Evolutionary conservation across 108 stramenopile genomes (phyloP), one percentile per base, ranked within the genome.

Genomic region (Poteriospumella lacustris): DNA sequence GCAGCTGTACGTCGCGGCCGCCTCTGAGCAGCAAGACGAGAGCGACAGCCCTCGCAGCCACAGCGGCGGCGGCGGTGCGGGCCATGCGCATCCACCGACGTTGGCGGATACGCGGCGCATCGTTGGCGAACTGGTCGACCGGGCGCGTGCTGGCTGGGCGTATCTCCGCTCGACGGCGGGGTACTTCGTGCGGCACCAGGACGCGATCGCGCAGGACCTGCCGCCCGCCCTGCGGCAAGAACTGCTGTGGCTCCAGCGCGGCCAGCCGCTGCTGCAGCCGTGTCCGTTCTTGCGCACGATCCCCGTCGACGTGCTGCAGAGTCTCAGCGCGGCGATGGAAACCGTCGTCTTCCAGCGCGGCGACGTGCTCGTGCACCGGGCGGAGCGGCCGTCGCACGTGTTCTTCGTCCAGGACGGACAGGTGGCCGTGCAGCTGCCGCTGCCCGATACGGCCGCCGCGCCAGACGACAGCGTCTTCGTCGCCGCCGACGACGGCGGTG

Each of bases 221-320:
- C 87, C 87, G 31, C 68, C 76, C 68, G 69, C 84, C 9, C 82
- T 87, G 0, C 84, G 80, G 68, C 81, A 75, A 42, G 59, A 75
- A 12, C 62, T 82, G 2, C 68, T 68, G 2, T 78, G 76, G 26
- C 44, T 77, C 52, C 42, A 67, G n/a, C n/a, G n/a, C n/a, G 19
- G 72, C 81, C 52, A 19, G 39, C 42, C 38, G 64, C 36, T 82
- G 78, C 44, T 89, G 9, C 58, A 42, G 2, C 42, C 78, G 28
- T 87, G 87, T 36, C 87, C 85, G 0, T 85, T 86, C 60, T 89
- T 89, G 39, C 83, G 86, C 70, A 85, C 80, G 33, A 86, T 81
- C 58, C 40, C 58, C n/a, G 43, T 72, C 58, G 85, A 82, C 26
- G 77, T 89, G 29, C 76, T 85, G 44, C 76, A 85, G 52, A 76